Percentiles rank a stretch among this genome's conserved stretches.
phyloP scores from a whole-genome alignment of 2,329 filamentous ascomycete species.

The Scolecobasidium constrictum region DNA sequence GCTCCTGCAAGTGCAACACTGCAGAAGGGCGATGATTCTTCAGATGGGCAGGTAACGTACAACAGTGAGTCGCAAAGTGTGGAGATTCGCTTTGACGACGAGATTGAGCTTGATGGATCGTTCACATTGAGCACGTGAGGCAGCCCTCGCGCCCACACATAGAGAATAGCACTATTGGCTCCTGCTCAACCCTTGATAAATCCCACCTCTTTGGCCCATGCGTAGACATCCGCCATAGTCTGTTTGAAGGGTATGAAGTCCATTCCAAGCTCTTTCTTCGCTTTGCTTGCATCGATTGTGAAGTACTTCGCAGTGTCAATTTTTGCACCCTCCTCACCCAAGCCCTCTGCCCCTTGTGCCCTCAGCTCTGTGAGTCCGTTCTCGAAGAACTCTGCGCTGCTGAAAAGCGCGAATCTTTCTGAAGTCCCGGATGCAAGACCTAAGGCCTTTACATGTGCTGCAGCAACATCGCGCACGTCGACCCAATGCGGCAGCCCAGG shows the following conservation, averaged over 20 bases:
- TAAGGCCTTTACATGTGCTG: constrained; percentile 50
- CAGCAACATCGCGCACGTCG: constrained; percentile 46
- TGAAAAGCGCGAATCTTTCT: constrained; percentile 51
- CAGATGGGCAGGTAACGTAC: background rate
- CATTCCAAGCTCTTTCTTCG: too few relatives aligned
- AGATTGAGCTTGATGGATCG: background rate
- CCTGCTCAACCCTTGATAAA: too few relatives aligned
- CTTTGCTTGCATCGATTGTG: too few relatives aligned
- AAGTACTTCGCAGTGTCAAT: constrained; percentile 47
- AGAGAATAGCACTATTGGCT: too few relatives aligned
- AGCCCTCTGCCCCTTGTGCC: constrained; percentile 32
- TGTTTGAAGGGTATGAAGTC: too few relatives aligned
- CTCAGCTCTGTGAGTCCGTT: constrained; percentile 43
- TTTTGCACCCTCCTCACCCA: constrained; percentile 38
- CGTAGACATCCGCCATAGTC: too few relatives aligned
- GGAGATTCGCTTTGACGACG: background rate
- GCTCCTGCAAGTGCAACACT: background rate
- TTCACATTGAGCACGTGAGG: background rate
- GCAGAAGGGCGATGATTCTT: background rate
- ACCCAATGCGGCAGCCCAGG: constrained; percentile 40
- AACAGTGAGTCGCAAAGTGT: background rate
- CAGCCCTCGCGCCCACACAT: too few relatives aligned
- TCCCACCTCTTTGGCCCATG: too few relatives aligned
- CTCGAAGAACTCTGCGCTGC: constrained; percentile 51
- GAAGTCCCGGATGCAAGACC: constrained; percentile 46